Percentiles rank a stretch among this genome's conserved stretches.
These are phyloP conservation scores for Pseudogymnoascus sp. DNA, from an alignment of 2,329 filamentous ascomycete genomes.

Conservation along the genomic window DNA sequence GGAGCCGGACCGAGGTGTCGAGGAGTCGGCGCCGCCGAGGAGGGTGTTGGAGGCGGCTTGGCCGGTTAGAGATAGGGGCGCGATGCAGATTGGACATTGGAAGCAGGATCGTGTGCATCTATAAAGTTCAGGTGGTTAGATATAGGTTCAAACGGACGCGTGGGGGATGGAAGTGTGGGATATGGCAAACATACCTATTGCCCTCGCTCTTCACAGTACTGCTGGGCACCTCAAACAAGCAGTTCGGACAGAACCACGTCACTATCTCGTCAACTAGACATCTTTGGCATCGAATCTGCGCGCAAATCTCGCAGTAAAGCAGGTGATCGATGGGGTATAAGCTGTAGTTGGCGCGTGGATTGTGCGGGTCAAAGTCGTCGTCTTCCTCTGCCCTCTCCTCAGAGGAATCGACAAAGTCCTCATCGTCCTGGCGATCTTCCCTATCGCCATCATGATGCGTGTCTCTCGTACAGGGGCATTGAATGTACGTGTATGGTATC, in stretches of 20 bases:
- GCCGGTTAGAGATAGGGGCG: constrained; percentile 68
- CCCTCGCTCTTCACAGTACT: constrained; percentile 89
- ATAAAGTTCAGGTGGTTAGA: not conserved
- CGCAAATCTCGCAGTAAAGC: constrained; percentile 95
- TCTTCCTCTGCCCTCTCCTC: constrained; percentile 30
- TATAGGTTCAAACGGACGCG: not conserved
- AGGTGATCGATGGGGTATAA: constrained; percentile 90
- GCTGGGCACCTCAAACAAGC: constrained; percentile 91
- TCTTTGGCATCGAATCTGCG: constrained; percentile 87
- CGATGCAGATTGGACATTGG: constrained; percentile 83
- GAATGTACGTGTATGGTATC: constrained; percentile 59
- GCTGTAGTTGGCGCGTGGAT: constrained; percentile 80
- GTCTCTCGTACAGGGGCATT: constrained; percentile 56
- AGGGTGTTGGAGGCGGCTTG: constrained; percentile 38
- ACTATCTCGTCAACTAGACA: constrained; percentile 92
- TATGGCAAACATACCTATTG: constrained; percentile 59
- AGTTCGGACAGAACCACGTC: constrained; percentile 91
- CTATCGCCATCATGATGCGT: constrained; percentile 23
- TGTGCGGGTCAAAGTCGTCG: constrained; percentile 76
- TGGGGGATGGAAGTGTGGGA: not conserved
- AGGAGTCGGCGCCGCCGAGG: constrained; percentile 23
- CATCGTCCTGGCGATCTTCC: constrained; percentile 27
- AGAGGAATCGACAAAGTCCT: constrained; percentile 21
- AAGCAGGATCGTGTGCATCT: constrained; percentile 94
- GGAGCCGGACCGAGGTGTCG: too few relatives aligned